Conservation (phyloP, 768 basidiomycete species). For the Podaxis pistillaris region DNA sequence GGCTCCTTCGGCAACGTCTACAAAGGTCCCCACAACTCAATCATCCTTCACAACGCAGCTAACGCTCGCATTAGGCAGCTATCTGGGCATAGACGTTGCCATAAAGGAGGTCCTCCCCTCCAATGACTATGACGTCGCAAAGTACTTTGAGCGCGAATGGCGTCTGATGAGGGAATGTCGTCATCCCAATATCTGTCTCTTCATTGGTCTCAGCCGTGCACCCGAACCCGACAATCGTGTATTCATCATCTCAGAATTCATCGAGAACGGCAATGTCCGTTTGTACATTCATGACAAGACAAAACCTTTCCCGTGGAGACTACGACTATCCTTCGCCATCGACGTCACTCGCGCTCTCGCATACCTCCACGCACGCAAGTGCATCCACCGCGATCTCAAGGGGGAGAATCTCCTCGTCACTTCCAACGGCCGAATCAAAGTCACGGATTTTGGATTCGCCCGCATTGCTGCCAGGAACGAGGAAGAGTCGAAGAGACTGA, state of each 20-base stretch:
- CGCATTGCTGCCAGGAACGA: conserved; percentile 90
- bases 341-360: conserved; percentile 95
- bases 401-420: conserved; percentile 98
- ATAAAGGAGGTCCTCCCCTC: conserved; percentile 96
- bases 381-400: conserved; percentile 90
- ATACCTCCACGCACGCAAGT: conserved; percentile 92
- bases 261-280: conserved; percentile 90
- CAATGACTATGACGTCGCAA: conserved; percentile 88
- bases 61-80: conserved; percentile 52
- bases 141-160: conserved; percentile 99
- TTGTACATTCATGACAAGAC: conserved; percentile 84
- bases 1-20: conserved; percentile 93
- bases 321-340: conserved; percentile 91
- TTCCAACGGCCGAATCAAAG: conserved; percentile 89
- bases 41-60: background rate
- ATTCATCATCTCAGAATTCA: conserved; percentile 93
- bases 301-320: conserved; percentile 88
- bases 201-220: conserved; percentile 84
- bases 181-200: conserved; percentile 91
- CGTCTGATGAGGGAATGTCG: conserved; percentile 94
- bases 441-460: conserved; percentile 98
- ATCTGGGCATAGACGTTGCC: conserved; percentile 94
- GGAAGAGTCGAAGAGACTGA: conserved; percentile 83
- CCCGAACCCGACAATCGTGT: conserved; percentile 80
- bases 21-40: conserved; percentile 50